A percentile compares a stretch with the other conserved stretches of the same genome.
Evolutionary conservation across 768 basidiomycete genomes (phyloP).

Genomic region (Boletus subparvulus): DNA sequence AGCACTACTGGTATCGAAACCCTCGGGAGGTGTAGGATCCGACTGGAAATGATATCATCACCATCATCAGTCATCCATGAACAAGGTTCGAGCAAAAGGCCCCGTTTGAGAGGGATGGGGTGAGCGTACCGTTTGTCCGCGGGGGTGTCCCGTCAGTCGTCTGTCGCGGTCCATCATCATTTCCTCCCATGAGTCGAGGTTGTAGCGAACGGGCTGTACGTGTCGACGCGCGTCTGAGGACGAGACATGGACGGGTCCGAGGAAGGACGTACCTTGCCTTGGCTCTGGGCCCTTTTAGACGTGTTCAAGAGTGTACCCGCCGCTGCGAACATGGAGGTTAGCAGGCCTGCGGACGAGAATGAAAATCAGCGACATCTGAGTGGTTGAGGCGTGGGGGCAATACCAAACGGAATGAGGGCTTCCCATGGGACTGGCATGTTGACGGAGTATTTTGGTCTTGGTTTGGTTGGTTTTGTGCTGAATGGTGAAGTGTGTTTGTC

Average conservation of each 20-base stretch:
- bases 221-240: neutral
- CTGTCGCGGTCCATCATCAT: conserved; percentile 96
- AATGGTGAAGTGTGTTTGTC: conserved; percentile 19
- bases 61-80: neutral
- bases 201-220: conserved; percentile 75
- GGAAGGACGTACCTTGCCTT: conserved; percentile 71
- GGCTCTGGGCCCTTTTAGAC: conserved; percentile 79
- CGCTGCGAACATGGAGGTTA: conserved; percentile 86
- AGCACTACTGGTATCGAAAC: conserved; percentile 68
- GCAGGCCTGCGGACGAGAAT: conserved; percentile 53
- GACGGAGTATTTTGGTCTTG: neutral
- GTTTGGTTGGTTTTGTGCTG: neutral
- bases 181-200: conserved; percentile 86
- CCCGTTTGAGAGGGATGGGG: neutral
- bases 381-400: neutral
- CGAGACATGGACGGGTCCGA: neutral
- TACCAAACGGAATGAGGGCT: conserved; percentile 94
- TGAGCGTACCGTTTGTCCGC: conserved; percentile 79
- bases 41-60: conserved; percentile 42
- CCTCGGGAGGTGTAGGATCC: conserved; percentile 63
- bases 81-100: neutral
- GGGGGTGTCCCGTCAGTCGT: conserved; percentile 79
- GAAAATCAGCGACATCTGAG: conserved; percentile 7
- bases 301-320: conserved; percentile 85
- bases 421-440: conserved; percentile 97